Conservation (phyloP, 163 green algal genomes). For the Coccomyxa subellipsoidea region DNA sequence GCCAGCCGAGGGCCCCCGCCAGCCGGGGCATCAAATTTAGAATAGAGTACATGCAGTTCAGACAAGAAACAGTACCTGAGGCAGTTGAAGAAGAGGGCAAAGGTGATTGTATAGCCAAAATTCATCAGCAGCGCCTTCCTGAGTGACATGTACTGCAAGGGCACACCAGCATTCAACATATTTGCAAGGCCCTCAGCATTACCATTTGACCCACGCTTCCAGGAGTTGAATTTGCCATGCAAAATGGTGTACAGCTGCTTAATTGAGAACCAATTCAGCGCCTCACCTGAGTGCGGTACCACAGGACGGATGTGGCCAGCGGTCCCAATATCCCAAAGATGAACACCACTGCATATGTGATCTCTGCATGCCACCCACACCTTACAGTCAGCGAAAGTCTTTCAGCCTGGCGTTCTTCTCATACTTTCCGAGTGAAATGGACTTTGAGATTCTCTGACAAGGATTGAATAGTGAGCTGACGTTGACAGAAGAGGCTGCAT, state of each 20-base stretch:
- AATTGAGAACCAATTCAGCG: not conserved
- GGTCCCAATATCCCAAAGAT: not conserved
- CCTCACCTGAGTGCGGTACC: constrained; percentile 1
- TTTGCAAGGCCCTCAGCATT: too few species aligned
- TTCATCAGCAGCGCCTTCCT: not conserved
- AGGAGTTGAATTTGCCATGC: not conserved
- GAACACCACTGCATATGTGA: constrained; percentile 2
- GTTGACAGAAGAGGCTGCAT: not conserved
- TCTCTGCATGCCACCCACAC: not conserved
- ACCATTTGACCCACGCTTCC: too few species aligned
- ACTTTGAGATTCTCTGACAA: too few species aligned
- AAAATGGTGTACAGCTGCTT: too few species aligned
- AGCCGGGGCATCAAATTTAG: too few species aligned
- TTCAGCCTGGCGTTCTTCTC: not conserved
- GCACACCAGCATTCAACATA: too few species aligned
- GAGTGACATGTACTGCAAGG: not conserved
- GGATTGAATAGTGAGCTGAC: too few species aligned
- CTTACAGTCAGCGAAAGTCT: not conserved
- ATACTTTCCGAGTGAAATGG: too few species aligned
- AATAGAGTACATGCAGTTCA: too few species aligned
- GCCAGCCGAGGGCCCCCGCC: too few species aligned
- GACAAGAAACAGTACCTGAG: not conserved
- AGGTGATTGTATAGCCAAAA: not conserved
- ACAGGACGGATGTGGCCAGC: not conserved
- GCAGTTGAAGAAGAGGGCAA: constrained; percentile 3